Evolutionary conservation across 345 rosid species (phyloP).

Genomic region (Isatis tinctoria): DNA sequence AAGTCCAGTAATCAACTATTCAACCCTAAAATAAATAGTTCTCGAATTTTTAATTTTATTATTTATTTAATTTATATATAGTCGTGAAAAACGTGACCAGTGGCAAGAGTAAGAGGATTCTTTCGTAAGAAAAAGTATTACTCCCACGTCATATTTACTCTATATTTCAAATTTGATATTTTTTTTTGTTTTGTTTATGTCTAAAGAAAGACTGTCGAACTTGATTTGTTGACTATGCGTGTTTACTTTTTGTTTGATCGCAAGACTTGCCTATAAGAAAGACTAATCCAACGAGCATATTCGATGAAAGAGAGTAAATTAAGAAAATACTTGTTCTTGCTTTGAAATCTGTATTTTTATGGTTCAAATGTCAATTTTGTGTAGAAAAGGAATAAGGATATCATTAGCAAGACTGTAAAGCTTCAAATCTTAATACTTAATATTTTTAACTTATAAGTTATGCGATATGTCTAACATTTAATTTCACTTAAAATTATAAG

Average conservation of each 20-base stretch:
- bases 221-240: background rate
- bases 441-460: no score
- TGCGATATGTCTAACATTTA: no score
- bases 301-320: no score
- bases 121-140: background rate
- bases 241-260: background rate
- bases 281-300: background rate
- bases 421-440: no score
- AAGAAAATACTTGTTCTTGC: background rate
- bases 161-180: background rate
- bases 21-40: background rate
- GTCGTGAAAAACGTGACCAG: conserved; percentile 1
- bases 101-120: background rate
- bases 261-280: background rate
- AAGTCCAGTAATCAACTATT: background rate
- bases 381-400: background rate
- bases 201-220: background rate
- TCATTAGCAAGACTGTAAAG: background rate
- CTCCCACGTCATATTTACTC: background rate
- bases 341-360: background rate
- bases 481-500: no score
- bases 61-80: background rate
- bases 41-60: background rate
- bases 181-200: background rate
- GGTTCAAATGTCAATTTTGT: background rate